Conservation (phyloP, 2,329 filamentous ascomycete genomes). For the Aspergillus hiratsukae region DNA sequence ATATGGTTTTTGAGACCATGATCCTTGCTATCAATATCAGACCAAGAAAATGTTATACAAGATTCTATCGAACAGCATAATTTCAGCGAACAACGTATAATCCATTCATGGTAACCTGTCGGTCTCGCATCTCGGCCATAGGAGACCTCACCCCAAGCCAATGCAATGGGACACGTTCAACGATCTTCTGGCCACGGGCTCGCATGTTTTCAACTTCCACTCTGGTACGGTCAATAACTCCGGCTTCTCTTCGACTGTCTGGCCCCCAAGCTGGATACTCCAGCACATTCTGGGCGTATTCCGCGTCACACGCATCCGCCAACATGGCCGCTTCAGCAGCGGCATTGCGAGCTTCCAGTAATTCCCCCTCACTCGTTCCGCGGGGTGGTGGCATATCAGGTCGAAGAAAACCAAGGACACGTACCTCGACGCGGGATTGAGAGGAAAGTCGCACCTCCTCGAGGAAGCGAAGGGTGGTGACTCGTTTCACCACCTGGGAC, state of each 20-base stretch:
- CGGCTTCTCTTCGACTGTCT: conserved; percentile 14
- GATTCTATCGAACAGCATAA: background rate
- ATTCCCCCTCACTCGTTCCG: conserved; percentile 15
- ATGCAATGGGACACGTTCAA: conserved; percentile 58
- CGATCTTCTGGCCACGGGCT: conserved; percentile 48
- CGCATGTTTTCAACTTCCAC: conserved; percentile 49
- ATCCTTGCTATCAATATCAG: background rate
- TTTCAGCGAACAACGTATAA: conserved; percentile 34
- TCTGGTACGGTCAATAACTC: conserved; percentile 37
- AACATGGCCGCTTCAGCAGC: conserved; percentile 33
- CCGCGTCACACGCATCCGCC: conserved; percentile 37
- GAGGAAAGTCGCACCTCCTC: conserved; percentile 15
- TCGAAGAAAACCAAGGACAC: background rate
- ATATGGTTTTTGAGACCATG: background rate
- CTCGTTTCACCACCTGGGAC: conserved; percentile 48
- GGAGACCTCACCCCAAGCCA: conserved; percentile 53
- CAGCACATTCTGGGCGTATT: conserved; percentile 33
- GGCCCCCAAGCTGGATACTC: conserved; percentile 37
- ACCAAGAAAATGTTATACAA: background rate
- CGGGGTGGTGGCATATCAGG: conserved; percentile 14
- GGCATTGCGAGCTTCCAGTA: conserved; percentile 33
- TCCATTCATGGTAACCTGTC: conserved; percentile 31
- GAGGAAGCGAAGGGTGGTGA: conserved; percentile 34
- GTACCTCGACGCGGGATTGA: background rate
- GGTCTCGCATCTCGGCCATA: conserved; percentile 44